These are phyloP conservation scores for Xylaria telfairii DNA, from an alignment of 495 filamentous ascomycete species.

Conservation along the genomic window DNA sequence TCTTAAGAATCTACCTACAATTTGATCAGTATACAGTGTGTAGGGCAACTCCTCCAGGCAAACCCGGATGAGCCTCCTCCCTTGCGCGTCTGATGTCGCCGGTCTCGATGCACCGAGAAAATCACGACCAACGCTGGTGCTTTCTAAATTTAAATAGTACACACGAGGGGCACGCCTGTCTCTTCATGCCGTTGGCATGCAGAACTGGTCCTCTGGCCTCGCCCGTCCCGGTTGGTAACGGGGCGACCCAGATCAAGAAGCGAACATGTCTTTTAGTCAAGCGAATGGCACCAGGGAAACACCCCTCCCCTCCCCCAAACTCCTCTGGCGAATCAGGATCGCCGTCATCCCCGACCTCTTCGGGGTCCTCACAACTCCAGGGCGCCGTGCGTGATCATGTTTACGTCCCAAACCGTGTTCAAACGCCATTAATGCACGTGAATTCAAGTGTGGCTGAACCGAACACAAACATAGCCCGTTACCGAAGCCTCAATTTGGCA, in stretches of 20 bases:
- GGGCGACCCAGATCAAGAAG: conserved; percentile 38
- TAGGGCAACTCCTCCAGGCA: neutral
- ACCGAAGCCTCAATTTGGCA: conserved; percentile 72
- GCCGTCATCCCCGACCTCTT: conserved; percentile 6
- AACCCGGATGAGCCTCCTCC: neutral
- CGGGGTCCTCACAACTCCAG: conserved; percentile 35
- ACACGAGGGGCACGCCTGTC: conserved; percentile 27
- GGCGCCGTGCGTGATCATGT: conserved; percentile 39
- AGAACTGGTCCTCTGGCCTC: conserved; percentile 30
- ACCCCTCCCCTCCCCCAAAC: neutral
- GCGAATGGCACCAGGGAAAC: conserved; percentile 34
- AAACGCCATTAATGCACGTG: conserved; percentile 35
- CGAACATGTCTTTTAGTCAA: conserved; percentile 39
- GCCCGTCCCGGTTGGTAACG: conserved; percentile 20
- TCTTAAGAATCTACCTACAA: conserved; percentile 23
- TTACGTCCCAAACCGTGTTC: conserved; percentile 29
- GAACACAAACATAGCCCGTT: conserved; percentile 20
- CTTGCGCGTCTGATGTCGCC: conserved; percentile 4
- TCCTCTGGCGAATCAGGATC: conserved; percentile 21
- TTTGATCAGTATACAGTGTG: conserved; percentile 23
- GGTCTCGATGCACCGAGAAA: neutral
- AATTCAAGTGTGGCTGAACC: conserved; percentile 27
- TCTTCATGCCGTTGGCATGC: conserved; percentile 30
- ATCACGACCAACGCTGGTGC: neutral
- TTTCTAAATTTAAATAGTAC: conserved; percentile 12